Base-by-base conservation (phyloP, 192 early-diverging fungal genomes). In the Coemansia umbellata region DNA sequence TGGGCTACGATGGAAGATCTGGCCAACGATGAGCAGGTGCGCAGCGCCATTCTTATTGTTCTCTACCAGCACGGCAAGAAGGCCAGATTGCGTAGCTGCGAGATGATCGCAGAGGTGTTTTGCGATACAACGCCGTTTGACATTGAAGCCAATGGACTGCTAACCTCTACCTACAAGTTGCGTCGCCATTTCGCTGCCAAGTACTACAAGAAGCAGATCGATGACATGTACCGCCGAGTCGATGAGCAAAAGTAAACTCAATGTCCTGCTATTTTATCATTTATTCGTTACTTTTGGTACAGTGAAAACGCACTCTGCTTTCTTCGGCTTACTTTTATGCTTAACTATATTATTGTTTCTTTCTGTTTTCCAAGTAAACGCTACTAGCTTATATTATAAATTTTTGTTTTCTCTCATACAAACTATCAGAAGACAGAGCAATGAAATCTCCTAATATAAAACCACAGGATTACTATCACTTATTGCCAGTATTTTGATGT, bases 121-220 rank as follows among this genome's bases (percentile, higher is more conserved):
- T 68, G 95, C 19, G 83, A 85, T 14, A 22, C 81, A 11, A 79
- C 82, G 22, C 75, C 79, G 27, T 93, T 97, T 55, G 70, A 85
- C 1, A 75, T 91, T 18, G 87, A 93, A 27, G 80, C 76, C 51
- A 87, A 85, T 31, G 85, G 88, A 32, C 66, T 97, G 23, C 70
- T 94, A 23, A 94, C 94, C 1, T 87, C 94, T 1, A 91, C 92
- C 0, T 90, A 88, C 78, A 95, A 95, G 79, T 69, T 92, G 31
- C 94, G 91, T 61, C 80, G 93, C 53, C 80, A 81, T 36, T 78
- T 83, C 37, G 85, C 84, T 6, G 79, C 81, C 61, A 63, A 81
- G 27, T 57, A 77, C 26, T 93, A 86, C 56, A 31, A 58, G 23
- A 76, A 60, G n/a, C 57, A 85, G 31, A 85, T 93, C 51, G 81